Evolutionary conservation across 208 protist species (phyloP), one percentile per base, ranked within the genome.

Genomic region (Trypanosoma melophagium): DNA sequence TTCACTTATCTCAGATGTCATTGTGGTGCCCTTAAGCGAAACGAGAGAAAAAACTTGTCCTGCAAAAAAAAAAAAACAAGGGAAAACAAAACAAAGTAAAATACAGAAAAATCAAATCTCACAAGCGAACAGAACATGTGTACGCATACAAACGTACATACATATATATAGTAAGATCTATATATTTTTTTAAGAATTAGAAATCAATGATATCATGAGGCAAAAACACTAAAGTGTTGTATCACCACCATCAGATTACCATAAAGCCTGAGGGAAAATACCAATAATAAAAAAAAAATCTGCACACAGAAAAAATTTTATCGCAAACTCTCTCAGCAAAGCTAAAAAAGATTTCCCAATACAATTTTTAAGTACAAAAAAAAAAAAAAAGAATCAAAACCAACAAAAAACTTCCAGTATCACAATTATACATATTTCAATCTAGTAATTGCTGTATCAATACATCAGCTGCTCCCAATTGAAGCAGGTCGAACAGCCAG

Each of bases 1-100:
- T 71, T 98, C 95, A 86, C 94, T 98, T 53, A 97, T 86, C 73
- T 97, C 89, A 74, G 81, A 74, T 67, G 86, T 89, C 90, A 94
- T 95, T 79, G 79, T 49, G 28, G 51, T 55, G 51, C 51, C n/a
- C 12, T 22, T 28, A 47, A 61, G 50, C 14, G 38, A 61, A 61
- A n/a, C 42, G 42, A 47, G 42, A 17, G 9, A 47, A 47, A 49
- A 61, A 14, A 47, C 16, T n/a, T 12, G 9, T n/a, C 16, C 10
- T 47, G 16, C 3, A 47, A 14, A 47, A 47, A 2, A 47, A 10
- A 2, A 47, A 47, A 2, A 47, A 47, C 1, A 47, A 10, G 10
- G 10, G 9, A 3, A n/a, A n/a, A 47, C 1, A 47, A 47, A 47
- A 10, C 1, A 47, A 17, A 47, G 10, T 14, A 61, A 68, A 50